A percentile compares a stretch with the other conserved stretches of the same genome.
phyloP scores from a whole-genome alignment of 1,284 basidiomycete genomes.

The Ganoderma lingzhi region DNA sequence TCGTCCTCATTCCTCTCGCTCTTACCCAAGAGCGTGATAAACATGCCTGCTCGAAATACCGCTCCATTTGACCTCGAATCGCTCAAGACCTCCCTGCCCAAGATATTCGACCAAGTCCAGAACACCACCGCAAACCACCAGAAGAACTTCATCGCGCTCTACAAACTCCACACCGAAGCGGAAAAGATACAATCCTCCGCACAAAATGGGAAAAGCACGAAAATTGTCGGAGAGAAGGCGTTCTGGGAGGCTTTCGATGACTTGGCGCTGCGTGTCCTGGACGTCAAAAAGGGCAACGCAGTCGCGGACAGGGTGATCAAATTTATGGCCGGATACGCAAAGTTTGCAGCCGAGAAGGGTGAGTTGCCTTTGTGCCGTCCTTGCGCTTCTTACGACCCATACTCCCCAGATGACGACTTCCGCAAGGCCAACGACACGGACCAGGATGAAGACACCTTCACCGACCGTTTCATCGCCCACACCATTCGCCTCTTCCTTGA shows the following conservation, averaged over 20 bases:
- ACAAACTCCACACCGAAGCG: constrained; percentile 83
- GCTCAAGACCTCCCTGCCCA: constrained; percentile 49
- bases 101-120: constrained; percentile 87
- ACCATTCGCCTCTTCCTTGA: constrained; percentile 83
- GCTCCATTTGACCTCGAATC: constrained; percentile 45
- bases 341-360: constrained; percentile 85
- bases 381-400: neutral
- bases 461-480: constrained; percentile 78
- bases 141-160: constrained; percentile 90
- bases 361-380: constrained; percentile 34
- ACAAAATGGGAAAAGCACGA: constrained; percentile 58
- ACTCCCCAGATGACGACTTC: constrained; percentile 42
- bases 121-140: constrained; percentile 85
- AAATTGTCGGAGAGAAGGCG: constrained; percentile 80
- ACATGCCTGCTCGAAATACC: constrained; percentile 44
- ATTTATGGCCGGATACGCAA: constrained; percentile 87
- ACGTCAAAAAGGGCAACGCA: constrained; percentile 85
- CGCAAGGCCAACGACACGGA: constrained; percentile 50
- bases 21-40: neutral
- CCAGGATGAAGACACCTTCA: constrained; percentile 76
- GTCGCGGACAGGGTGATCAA: constrained; percentile 86
- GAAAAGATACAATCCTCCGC: constrained; percentile 62
- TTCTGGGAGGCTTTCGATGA: constrained; percentile 83
- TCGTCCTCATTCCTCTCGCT: neutral
- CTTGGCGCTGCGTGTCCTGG: constrained; percentile 76